Percentiles rank a stretch among this genome's conserved stretches.
These are phyloP conservation scores for Aspergillus hiratsukae DNA, from an alignment of 2,329 filamentous ascomycete genomes.

Conservation along the genomic window DNA sequence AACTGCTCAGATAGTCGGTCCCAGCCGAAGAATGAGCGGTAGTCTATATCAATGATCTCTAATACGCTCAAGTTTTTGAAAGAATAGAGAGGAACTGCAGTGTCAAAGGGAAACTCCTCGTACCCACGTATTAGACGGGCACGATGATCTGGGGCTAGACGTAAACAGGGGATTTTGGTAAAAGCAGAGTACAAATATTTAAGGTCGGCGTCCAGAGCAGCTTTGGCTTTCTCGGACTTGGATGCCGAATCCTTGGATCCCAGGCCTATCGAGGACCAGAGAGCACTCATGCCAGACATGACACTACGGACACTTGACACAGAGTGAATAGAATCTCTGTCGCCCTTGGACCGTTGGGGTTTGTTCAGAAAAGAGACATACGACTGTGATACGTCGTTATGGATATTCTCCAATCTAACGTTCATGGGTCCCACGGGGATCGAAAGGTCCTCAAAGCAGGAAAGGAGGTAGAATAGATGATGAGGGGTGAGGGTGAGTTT, in stretches of 20 bases:
- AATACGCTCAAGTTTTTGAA: constrained; percentile 96
- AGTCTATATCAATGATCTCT: constrained; percentile 93
- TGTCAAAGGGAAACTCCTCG: constrained; percentile 97
- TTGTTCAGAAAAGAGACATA: constrained; percentile 94
- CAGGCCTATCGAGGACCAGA: constrained; percentile 87
- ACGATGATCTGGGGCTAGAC: constrained; percentile 86
- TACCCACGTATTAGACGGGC: constrained; percentile 86
- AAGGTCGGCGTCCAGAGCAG: constrained; percentile 75
- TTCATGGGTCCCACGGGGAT: constrained; percentile 95
- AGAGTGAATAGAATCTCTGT: constrained; percentile 88
- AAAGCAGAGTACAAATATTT: constrained; percentile 98
- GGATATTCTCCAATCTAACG: constrained; percentile 87
- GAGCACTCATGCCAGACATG: constrained; percentile 90
- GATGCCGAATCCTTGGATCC: constrained; percentile 73
- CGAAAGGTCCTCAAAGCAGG: constrained; percentile 86
- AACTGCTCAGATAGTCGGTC: constrained; percentile 89
- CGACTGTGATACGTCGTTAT: constrained; percentile 76
- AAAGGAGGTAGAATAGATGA: constrained; percentile 93
- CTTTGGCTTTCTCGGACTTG: constrained; percentile 85
- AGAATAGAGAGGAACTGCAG: constrained; percentile 88
- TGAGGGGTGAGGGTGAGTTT: constrained; percentile 92
- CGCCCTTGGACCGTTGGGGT: constrained; percentile 74
- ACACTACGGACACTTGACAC: constrained; percentile 95
- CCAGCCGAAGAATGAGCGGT: constrained; percentile 96
- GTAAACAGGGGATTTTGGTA: constrained; percentile 92